These are phyloP conservation scores for Leccinum rimulosum DNA, from an alignment of 768 basidiomycete species.

Conservation along the genomic window DNA sequence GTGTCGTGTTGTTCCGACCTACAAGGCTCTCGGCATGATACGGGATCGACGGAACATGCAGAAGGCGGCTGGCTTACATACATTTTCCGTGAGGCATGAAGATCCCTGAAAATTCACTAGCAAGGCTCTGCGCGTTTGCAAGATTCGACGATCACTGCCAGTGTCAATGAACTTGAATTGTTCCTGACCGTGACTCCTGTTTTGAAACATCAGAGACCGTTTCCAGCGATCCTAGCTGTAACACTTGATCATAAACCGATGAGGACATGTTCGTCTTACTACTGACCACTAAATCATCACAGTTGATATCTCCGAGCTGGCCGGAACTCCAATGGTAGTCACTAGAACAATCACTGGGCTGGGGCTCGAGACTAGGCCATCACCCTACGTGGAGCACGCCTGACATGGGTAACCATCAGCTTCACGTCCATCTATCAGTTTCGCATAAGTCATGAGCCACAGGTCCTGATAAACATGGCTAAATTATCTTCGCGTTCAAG, in stretches of 20 bases:
- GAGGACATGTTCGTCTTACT: background rate
- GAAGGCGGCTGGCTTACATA: background rate
- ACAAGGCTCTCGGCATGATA: background rate
- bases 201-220: background rate
- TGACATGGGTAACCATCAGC: slow-evolving; percentile 5
- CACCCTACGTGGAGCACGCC: background rate
- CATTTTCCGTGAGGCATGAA: background rate
- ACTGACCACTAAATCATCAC: background rate
- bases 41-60: background rate
- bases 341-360: background rate
- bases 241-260: background rate
- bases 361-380: background rate
- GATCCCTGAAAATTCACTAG: background rate
- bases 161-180: background rate
- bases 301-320: background rate
- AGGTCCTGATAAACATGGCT: slow-evolving; percentile 10
- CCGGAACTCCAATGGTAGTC: background rate
- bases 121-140: background rate
- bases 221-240: background rate
- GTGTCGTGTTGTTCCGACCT: background rate
- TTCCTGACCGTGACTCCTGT: background rate
- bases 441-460: background rate
- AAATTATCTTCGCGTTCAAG: slow-evolving; percentile 14
- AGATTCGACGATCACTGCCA: background rate
- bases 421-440: background rate